These are phyloP conservation scores for Boletellus ananiceps DNA, from an alignment of 768 basidiomycete genomes.

Conservation along the genomic window DNA sequence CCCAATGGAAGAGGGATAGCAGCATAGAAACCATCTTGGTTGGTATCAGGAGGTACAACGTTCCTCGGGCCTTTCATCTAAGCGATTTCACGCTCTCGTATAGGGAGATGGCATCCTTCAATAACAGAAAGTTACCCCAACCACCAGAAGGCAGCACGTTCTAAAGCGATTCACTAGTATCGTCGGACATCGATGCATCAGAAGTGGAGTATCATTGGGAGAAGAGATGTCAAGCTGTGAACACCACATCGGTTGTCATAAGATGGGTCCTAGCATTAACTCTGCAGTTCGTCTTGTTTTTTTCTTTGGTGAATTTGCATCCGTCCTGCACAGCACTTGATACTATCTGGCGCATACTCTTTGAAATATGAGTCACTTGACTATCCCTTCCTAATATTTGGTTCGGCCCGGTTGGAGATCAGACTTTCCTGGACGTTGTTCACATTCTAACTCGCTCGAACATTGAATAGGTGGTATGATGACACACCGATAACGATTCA, in stretches of 20 bases:
- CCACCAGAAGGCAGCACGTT: slow-evolving; percentile 84
- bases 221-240: slow-evolving; percentile 12
- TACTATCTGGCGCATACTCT: not conserved
- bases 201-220: slow-evolving; percentile 10
- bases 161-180: slow-evolving; percentile 25
- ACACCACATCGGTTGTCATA: slow-evolving; percentile 7
- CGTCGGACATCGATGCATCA: not conserved
- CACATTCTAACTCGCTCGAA: too few relatives aligned
- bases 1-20: slow-evolving; percentile 69
- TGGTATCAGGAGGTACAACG: slow-evolving; percentile 79
- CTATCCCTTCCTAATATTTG: too few relatives aligned
- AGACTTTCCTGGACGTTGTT: too few relatives aligned
- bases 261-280: slow-evolving; percentile 21
- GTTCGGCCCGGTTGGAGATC: too few relatives aligned
- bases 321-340: slow-evolving; percentile 4
- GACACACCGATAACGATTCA: too few relatives aligned
- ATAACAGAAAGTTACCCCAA: slow-evolving; percentile 92
- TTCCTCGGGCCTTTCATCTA: not conserved
- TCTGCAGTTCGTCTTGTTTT: slow-evolving; percentile 15
- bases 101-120: slow-evolving; percentile 92
- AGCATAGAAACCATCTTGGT: slow-evolving; percentile 88
- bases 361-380: not conserved
- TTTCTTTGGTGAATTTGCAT: slow-evolving; percentile 15
- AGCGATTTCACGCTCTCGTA: slow-evolving; percentile 4
- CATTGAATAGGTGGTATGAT: too few relatives aligned